Base-by-base conservation (phyloP, 176 grass and related monocot genomes). In the Secale cereale region DNA sequence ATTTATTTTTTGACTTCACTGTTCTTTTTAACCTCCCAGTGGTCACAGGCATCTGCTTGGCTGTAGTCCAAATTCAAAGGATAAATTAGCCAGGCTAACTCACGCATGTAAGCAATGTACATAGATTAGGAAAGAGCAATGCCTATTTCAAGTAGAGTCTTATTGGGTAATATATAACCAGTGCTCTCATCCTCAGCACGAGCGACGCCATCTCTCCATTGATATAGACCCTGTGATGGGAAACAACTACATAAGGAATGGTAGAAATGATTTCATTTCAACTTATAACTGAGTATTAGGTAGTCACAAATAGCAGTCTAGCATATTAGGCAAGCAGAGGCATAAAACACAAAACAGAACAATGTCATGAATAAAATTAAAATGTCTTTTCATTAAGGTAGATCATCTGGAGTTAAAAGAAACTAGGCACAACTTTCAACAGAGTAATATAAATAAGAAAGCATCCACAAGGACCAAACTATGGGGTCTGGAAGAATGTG, bases 81-180 rank as follows among this genome's bases (percentile, higher is more conserved):
- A 66, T 72, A 26, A 78, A 43, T 81, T 71, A 87, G 82, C 33
- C 36, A 83, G 40, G 78, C 26, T 65, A 88, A 90, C 57, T 2
- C 17, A 79, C 74, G 16, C 29, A 84, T n/a, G 19, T 31, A 78
- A 72, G 14, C 48, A 69, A 79, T 41, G 31, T 78, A 57, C 27
- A 15, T 31, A 45, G 66, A 46, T 92, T 77, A 80, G 31, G 32
- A 83, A 64, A 84, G 63, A 76, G 15, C 23, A 83, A 70, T 89
- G 90, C 93, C 93, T 89, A 99, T 99, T 78, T 99, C 93, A 90
- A 96, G 79, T 79, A 99, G 81, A 63, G 29, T 81, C 86, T 86
- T 99, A 81, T 96, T 99, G 28, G 97, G 97, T 80, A 99, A 85
- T 87, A 99, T 87, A 85, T 99, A 99, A 23, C 97, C 97, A 73